phyloP scores from a whole-genome alignment of 108 stramenopile genomes.

The Halocafeteria seosinensis region DNA sequence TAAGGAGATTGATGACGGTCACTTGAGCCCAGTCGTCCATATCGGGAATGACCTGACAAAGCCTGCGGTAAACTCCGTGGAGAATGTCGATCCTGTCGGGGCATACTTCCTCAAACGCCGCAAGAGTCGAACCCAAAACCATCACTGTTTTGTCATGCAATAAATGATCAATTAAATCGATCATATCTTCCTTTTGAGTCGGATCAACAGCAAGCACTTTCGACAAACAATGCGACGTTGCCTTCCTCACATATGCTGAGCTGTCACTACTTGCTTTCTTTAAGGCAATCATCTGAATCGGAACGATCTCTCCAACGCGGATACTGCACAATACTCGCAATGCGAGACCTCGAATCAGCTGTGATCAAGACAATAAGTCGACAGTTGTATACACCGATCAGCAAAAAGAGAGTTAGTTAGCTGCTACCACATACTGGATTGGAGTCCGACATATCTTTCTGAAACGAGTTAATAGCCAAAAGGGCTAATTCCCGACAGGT shows the following conservation, averaged over 20 bases:
- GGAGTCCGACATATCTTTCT: slow-evolving; percentile 72
- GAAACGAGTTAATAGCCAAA: slow-evolving; percentile 82
- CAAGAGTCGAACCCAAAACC: slow-evolving; percentile 75
- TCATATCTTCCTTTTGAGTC: slow-evolving; percentile 23
- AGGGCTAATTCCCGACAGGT: slow-evolving; percentile 80
- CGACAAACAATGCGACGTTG: slow-evolving; percentile 76
- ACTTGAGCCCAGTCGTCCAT: slow-evolving; percentile 98
- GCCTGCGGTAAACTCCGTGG: slow-evolving; percentile 71
- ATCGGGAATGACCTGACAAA: slow-evolving; percentile 88
- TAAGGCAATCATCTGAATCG: slow-evolving; percentile 89
- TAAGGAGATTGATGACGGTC: slow-evolving; percentile 53
- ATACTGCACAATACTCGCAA: slow-evolving; percentile 80
- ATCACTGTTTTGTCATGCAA: slow-evolving; percentile 62
- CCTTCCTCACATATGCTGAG: slow-evolving; percentile 91
- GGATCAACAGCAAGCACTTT: slow-evolving; percentile 57
- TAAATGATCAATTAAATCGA: slow-evolving; percentile 25
- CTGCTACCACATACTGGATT: no score
- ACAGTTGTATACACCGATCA: no score
- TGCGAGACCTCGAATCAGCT: slow-evolving; percentile 79
- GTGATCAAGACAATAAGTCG: no score
- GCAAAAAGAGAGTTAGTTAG: no score
- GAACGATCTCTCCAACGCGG: slow-evolving; percentile 84
- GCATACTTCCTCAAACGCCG: slow-evolving; percentile 76
- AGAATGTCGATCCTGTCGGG: slow-evolving; percentile 66
- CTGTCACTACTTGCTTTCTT: slow-evolving; percentile 69